Conservation (phyloP, 2,329 filamentous ascomycete species). For the Zasmidium citrigriseum region DNA sequence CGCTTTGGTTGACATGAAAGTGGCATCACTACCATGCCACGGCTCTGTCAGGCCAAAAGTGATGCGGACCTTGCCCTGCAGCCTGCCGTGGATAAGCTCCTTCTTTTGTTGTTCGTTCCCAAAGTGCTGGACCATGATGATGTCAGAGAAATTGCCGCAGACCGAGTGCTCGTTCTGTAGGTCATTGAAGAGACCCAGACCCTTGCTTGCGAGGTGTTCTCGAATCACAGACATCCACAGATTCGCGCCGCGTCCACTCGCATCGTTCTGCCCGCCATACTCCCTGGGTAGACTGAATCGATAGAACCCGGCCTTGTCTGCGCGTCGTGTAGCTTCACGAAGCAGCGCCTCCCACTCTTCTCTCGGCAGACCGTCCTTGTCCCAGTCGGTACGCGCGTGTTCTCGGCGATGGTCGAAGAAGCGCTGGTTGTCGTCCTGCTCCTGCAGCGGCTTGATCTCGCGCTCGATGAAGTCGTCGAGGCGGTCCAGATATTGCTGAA, state of each 20-base stretch:
- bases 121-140: slow-evolving; percentile 64
- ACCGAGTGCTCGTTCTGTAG: slow-evolving; percentile 65
- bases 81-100: slow-evolving; percentile 54
- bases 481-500: slow-evolving; percentile 43
- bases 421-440: slow-evolving; percentile 59
- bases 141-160: slow-evolving; percentile 63
- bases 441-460: slow-evolving; percentile 57
- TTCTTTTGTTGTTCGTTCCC: slow-evolving; percentile 57
- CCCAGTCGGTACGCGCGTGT: slow-evolving; percentile 63
- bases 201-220: slow-evolving; percentile 61
- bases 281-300: slow-evolving; percentile 58
- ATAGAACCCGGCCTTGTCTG: slow-evolving; percentile 63
- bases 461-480: slow-evolving; percentile 60
- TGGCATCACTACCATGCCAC: slow-evolving; percentile 63
- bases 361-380: slow-evolving; percentile 57
- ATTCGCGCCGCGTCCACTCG: slow-evolving; percentile 50
- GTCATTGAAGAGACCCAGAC: slow-evolving; percentile 63
- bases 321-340: slow-evolving; percentile 49
- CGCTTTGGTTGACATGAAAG: slow-evolving; percentile 61
- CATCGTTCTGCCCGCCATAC: slow-evolving; percentile 55
- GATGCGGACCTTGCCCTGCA: slow-evolving; percentile 56
- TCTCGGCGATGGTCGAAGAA: slow-evolving; percentile 69
- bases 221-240: slow-evolving; percentile 65
- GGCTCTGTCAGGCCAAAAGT: slow-evolving; percentile 66
- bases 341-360: slow-evolving; percentile 62